These are phyloP conservation scores for Solanum piurae DNA, from an alignment of 257 asterid species.

Conservation along the genomic window DNA sequence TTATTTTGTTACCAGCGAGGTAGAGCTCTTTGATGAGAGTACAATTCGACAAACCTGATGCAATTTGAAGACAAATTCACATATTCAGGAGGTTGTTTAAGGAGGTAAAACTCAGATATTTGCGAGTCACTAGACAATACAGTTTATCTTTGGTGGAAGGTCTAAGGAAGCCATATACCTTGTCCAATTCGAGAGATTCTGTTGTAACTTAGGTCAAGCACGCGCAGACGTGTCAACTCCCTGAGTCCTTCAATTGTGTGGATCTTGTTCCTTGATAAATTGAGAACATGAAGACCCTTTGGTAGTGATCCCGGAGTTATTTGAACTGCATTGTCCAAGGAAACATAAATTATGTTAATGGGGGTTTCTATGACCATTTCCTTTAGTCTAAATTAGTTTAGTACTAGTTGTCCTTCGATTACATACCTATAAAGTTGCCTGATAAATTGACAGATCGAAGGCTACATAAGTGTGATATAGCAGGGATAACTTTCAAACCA, in stretches of 20 bases:
- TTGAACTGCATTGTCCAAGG: constrained; percentile 35
- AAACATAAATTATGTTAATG: background rate
- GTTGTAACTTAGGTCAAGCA: constrained; percentile 80
- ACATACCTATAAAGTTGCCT: constrained; percentile 56
- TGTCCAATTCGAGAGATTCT: constrained; percentile 68
- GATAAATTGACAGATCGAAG: constrained; percentile 79
- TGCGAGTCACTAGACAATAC: background rate
- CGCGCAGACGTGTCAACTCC: constrained; percentile 62
- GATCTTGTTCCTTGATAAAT: constrained; percentile 74
- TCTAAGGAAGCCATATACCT: constrained; percentile 29
- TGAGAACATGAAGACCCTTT: constrained; percentile 68
- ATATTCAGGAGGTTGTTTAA: background rate
- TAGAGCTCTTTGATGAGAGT: constrained; percentile 60
- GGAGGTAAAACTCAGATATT: background rate
- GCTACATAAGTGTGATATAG: constrained; percentile 37
- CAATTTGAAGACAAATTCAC: background rate
- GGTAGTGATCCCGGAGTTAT: constrained; percentile 71
- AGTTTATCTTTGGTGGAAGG: background rate
- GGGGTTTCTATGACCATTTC: background rate
- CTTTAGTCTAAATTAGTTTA: background rate
- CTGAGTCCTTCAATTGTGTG: constrained; percentile 63
- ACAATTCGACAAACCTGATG: constrained; percentile 59
- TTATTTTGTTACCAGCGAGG: constrained; percentile 81
- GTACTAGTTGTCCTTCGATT: background rate
- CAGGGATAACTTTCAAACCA: constrained; percentile 56